Evolutionary conservation across 495 filamentous ascomycete species (phyloP).

Genomic region (Hypoxylon rickii): DNA sequence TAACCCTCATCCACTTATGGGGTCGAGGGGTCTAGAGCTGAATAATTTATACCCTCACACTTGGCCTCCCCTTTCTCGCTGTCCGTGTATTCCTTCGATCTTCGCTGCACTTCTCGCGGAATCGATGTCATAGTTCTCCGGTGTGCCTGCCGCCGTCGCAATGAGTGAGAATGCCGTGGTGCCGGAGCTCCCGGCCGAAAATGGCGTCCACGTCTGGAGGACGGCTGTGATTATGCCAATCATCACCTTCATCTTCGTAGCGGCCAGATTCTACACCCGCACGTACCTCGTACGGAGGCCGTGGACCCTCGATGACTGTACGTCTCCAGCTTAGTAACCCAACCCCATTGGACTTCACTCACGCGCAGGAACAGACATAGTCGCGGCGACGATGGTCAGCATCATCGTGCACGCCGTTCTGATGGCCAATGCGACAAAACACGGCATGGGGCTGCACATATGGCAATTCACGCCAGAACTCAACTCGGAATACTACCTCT

Average conservation of each 20-base stretch:
- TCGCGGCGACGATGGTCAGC: slow-evolving; percentile 35
- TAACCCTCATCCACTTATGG: slow-evolving; percentile 7
- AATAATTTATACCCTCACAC: slow-evolving; percentile 1
- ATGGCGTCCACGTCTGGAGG: slow-evolving; percentile 39
- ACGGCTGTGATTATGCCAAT: slow-evolving; percentile 38
- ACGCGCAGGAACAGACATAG: slow-evolving; percentile 26
- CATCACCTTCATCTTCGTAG: slow-evolving; percentile 38
- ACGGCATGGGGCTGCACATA: slow-evolving; percentile 41
- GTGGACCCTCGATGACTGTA: slow-evolving; percentile 37
- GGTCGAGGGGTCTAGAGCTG: neutral
- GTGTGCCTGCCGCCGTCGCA: neutral
- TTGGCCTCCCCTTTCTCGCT: neutral
- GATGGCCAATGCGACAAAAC: slow-evolving; percentile 39
- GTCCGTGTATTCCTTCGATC: neutral
- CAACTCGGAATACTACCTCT: slow-evolving; percentile 41
- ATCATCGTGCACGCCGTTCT: slow-evolving; percentile 34
- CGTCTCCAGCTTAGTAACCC: neutral
- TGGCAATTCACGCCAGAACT: slow-evolving; percentile 41
- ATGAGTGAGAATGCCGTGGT: slow-evolving; percentile 33
- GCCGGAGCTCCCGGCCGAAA: slow-evolving; percentile 36
- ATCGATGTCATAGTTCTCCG: slow-evolving; percentile 1
- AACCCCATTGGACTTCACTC: slow-evolving; percentile 4
- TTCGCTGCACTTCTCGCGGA: neutral
- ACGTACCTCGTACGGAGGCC: slow-evolving; percentile 23
- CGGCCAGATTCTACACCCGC: slow-evolving; percentile 37